These are phyloP conservation scores for Xylaria castorea DNA, from an alignment of 495 filamentous ascomycete genomes.

Conservation along the genomic window DNA sequence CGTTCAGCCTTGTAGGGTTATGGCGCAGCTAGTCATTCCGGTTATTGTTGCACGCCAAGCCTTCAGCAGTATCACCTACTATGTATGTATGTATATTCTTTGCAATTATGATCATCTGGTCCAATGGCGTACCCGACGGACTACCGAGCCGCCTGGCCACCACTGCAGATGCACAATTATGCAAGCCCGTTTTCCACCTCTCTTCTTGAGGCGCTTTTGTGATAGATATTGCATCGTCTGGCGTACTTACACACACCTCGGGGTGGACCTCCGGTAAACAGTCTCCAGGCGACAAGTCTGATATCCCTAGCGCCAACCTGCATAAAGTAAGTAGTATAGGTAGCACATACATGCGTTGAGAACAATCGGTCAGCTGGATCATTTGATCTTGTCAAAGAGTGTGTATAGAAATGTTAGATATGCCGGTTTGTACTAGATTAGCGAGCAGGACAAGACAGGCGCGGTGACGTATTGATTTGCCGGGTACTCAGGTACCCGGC, in stretches of 20 bases:
- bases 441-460: constrained; percentile 7
- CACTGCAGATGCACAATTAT: constrained; percentile 4
- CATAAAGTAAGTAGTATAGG: not conserved
- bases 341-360: not conserved
- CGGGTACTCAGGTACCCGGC: not conserved
- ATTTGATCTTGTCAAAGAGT: not conserved
- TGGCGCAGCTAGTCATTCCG: constrained; percentile 10
- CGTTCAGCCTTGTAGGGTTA: constrained; percentile 29
- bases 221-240: not conserved
- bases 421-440: constrained; percentile 10
- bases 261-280: not conserved
- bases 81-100: not conserved
- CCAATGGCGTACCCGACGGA: constrained; percentile 16
- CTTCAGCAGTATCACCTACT: not conserved
- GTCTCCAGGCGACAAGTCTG: not conserved
- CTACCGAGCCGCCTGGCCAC: constrained; percentile 12
- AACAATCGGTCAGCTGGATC: not conserved
- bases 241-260: not conserved
- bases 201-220: not conserved
- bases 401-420: not conserved
- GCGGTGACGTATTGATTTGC: not conserved
- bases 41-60: constrained; percentile 24
- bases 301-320: not conserved
- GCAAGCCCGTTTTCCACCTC: not conserved
- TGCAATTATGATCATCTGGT: not conserved